Conservation (phyloP, 2,329 filamentous ascomycete genomes). For the Cercospora berteroae region DNA sequence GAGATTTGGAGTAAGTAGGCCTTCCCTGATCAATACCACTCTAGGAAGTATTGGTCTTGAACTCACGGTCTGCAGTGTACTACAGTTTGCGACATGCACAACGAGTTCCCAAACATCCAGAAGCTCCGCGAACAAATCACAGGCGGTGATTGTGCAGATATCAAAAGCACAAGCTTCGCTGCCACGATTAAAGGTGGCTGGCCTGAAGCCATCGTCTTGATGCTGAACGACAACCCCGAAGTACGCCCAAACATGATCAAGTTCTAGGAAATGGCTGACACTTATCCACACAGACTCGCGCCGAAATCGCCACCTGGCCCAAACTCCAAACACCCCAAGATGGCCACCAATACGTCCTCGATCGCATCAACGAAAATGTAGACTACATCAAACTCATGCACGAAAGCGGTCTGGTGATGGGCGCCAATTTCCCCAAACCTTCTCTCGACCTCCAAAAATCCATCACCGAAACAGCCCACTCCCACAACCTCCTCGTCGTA, state of each 20-base stretch:
- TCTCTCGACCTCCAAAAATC: slow-evolving; percentile 47
- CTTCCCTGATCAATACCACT: too few relatives aligned
- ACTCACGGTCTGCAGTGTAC: slow-evolving; percentile 33
- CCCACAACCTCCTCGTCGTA: slow-evolving; percentile 40
- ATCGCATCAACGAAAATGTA: slow-evolving; percentile 43
- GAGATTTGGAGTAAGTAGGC: slow-evolving; percentile 45
- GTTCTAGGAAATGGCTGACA: too few relatives aligned
- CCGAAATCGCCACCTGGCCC: slow-evolving; percentile 49
- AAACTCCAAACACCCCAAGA: slow-evolving; percentile 44
- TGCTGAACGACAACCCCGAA: slow-evolving; percentile 38
- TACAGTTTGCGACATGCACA: slow-evolving; percentile 49
- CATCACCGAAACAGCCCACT: slow-evolving; percentile 44
- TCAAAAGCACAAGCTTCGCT: slow-evolving; percentile 50
- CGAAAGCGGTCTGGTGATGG: slow-evolving; percentile 43
- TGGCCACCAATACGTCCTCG: slow-evolving; percentile 45
- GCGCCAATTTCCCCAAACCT: slow-evolving; percentile 35
- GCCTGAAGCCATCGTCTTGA: slow-evolving; percentile 48
- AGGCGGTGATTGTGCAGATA: slow-evolving; percentile 44
- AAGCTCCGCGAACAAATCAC: slow-evolving; percentile 35
- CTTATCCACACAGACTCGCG: slow-evolving; percentile 23
- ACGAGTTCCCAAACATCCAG: slow-evolving; percentile 38
- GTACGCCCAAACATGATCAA: too few relatives aligned
- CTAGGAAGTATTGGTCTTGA: neutral
- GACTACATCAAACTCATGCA: slow-evolving; percentile 56
- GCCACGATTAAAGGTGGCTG: slow-evolving; percentile 55